phyloP scores from a whole-genome alignment of 2,329 filamentous ascomycete species.

The Arthrobotrys conoides region DNA sequence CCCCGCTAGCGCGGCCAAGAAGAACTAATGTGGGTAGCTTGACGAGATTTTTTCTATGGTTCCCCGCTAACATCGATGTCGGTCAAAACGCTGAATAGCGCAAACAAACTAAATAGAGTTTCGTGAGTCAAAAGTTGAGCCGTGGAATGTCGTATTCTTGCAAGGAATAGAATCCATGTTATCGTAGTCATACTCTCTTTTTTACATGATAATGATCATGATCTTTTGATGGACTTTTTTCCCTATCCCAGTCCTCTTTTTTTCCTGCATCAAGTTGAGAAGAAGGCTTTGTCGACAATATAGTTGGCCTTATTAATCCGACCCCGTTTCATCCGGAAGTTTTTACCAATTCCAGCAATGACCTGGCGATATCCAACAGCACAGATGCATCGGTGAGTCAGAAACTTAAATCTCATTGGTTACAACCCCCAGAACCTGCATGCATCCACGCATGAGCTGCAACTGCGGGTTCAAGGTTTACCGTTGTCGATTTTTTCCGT shows the following conservation, averaged over 20 bases:
- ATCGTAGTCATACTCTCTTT: slow-evolving; percentile 5
- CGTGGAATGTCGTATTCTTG: slow-evolving; percentile 9
- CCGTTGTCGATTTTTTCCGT: slow-evolving; percentile 20
- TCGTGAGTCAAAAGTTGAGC: slow-evolving; percentile 5
- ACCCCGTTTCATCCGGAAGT: slow-evolving; percentile 10
- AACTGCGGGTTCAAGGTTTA: slow-evolving; percentile 28
- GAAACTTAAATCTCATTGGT: slow-evolving; percentile 16
- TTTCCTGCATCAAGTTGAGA: background rate
- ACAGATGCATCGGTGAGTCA: slow-evolving; percentile 35
- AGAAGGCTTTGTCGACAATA: background rate
- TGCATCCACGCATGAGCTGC: slow-evolving; percentile 12
- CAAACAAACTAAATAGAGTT: too few relatives aligned
- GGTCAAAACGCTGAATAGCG: background rate
- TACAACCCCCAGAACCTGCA: slow-evolving; percentile 3
- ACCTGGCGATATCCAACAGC: slow-evolving; percentile 4
- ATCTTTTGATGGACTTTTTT: background rate
- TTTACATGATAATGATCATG: background rate
- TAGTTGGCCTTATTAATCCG: slow-evolving; percentile 6
- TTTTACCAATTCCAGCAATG: slow-evolving; percentile 25
- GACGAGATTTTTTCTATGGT: background rate
- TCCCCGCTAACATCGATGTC: background rate
- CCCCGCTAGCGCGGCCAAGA: slow-evolving; percentile 13
- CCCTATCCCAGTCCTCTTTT: background rate
- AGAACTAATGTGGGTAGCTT: background rate
- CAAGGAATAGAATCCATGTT: background rate